These are phyloP conservation scores for Ustilago loliicola DNA, from an alignment of 1,284 basidiomycete species.

Conservation along the genomic window DNA sequence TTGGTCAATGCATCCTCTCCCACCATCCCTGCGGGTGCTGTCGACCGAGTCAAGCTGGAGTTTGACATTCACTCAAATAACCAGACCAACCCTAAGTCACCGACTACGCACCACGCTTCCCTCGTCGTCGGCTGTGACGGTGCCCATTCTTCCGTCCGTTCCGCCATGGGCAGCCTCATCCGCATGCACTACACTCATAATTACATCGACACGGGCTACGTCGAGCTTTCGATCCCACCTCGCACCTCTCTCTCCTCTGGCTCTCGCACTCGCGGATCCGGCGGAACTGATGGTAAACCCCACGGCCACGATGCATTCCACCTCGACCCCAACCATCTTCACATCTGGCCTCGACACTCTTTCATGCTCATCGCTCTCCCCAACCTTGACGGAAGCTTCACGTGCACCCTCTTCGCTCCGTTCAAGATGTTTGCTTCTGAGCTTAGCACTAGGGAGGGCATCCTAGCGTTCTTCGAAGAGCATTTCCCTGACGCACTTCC, in stretches of 20 bases:
- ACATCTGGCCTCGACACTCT: conserved; percentile 98
- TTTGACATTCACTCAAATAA: conserved; percentile 32
- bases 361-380: conserved; percentile 99
- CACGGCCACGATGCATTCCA: conserved; percentile 74
- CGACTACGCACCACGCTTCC: conserved; percentile 37
- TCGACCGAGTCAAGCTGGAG: conserved; percentile 33
- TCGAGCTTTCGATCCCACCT: conserved; percentile 94
- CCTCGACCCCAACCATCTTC: conserved; percentile 93
- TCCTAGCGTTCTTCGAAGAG: conserved; percentile 82
- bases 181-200: conserved; percentile 87
- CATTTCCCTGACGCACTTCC: conserved; percentile 89
- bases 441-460: conserved; percentile 70
- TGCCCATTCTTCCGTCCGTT: conserved; percentile 46
- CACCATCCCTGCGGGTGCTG: background rate
- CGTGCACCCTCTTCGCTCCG: conserved; percentile 88
- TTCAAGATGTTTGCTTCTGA: conserved; percentile 79
- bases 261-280: conserved; percentile 73
- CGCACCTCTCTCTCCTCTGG: conserved; percentile 73
- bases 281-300: conserved; percentile 21
- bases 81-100: conserved; percentile 13
- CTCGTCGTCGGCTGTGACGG: conserved; percentile 61
- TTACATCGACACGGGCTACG: conserved; percentile 94
- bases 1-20: background rate
- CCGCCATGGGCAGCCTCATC: conserved; percentile 73
- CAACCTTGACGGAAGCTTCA: conserved; percentile 74